phyloP scores from a whole-genome alignment of 2,329 filamentous ascomycete species.

The Aspergillus pseudotamarii region DNA sequence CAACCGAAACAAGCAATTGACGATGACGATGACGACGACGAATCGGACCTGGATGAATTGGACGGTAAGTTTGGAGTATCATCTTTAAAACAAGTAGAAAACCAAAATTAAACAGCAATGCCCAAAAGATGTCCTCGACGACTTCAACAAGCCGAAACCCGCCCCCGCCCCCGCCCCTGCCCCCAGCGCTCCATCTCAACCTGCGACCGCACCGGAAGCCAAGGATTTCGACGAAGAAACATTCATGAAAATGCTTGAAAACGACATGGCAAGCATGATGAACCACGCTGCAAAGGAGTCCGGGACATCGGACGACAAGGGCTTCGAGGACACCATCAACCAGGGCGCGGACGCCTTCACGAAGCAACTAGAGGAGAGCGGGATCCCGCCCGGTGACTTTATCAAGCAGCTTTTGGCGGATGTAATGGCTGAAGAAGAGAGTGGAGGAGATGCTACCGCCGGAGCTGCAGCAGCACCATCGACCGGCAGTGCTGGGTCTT shows the following conservation, averaged over 20 bases:
- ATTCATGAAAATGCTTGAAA: slow-evolving; percentile 83
- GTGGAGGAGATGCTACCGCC: slow-evolving; percentile 2
- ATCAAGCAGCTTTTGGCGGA: slow-evolving; percentile 40
- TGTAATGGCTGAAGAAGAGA: slow-evolving; percentile 34
- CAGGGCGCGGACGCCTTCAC: slow-evolving; percentile 39
- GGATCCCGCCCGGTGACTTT: slow-evolving; percentile 37
- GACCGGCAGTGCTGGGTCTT: slow-evolving; percentile 27
- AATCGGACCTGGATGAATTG: slow-evolving; percentile 93
- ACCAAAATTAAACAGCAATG: slow-evolving; percentile 10
- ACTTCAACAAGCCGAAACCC: slow-evolving; percentile 66
- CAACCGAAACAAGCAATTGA: slow-evolving; percentile 7
- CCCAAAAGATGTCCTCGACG: slow-evolving; percentile 79
- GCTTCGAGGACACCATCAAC: slow-evolving; percentile 30
- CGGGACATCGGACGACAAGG: slow-evolving; percentile 23
- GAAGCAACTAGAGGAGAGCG: slow-evolving; percentile 39
- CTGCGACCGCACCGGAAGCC: slow-evolving; percentile 19
- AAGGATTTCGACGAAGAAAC: slow-evolving; percentile 43
- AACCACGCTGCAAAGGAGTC: slow-evolving; percentile 42
- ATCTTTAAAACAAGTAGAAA: background rate
- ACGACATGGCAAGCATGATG: slow-evolving; percentile 83
- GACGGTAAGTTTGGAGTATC: slow-evolving; percentile 62
- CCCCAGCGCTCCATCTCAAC: background rate
- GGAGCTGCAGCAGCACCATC: slow-evolving; percentile 26
- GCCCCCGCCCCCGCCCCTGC: slow-evolving; percentile 30
- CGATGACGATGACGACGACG: slow-evolving; percentile 57